phyloP scores from a whole-genome alignment of 352 stramenopile genomes.

The Phytophthora pistaciae region DNA sequence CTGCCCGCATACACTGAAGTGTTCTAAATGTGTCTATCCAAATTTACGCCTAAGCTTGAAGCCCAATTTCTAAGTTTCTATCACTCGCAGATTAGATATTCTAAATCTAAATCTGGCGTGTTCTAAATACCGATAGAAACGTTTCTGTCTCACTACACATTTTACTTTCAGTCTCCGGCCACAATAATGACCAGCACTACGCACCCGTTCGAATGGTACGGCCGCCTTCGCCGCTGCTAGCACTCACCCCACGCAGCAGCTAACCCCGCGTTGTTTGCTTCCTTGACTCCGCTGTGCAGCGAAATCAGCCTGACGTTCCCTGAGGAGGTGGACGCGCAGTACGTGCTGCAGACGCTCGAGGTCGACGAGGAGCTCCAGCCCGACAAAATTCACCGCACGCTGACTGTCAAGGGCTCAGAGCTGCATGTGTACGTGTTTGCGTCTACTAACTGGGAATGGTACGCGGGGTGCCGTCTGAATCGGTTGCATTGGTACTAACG shows the following conservation, averaged over 20 bases:
- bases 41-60: no score
- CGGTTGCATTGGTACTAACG: constrained; percentile 2
- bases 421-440: constrained; percentile 71
- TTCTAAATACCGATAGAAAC: not conserved
- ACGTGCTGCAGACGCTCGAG: constrained; percentile 83
- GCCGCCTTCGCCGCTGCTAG: not conserved
- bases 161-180: not conserved
- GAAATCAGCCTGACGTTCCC: constrained; percentile 76
- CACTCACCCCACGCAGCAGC: not conserved
- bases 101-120: no score
- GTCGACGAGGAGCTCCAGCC: constrained; percentile 90
- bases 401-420: constrained; percentile 66
- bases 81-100: no score
- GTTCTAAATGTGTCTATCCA: no score
- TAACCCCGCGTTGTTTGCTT: not conserved
- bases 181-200: constrained; percentile 32
- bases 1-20: no score
- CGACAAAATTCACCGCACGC: constrained; percentile 83
- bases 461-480: not conserved
- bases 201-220: constrained; percentile 85
- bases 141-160: not conserved
- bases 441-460: not conserved
- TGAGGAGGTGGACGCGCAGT: constrained; percentile 66
- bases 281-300: constrained; percentile 24
- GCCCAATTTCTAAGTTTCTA: no score